Conservation (phyloP, 2,329 filamentous ascomycete genomes). For the Fusarium sublunatum region DNA sequence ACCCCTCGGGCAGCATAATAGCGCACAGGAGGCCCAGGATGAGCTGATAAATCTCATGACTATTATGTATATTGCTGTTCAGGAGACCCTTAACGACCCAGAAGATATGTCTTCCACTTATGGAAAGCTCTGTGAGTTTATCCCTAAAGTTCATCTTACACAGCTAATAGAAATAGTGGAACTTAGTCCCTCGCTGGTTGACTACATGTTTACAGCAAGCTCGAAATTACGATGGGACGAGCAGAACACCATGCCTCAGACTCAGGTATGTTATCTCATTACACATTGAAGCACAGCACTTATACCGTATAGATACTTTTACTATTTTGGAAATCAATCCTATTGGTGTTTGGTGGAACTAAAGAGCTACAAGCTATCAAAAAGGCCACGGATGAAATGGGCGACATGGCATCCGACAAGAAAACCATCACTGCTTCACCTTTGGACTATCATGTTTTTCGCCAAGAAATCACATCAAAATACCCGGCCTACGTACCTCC, state of each 20-base stretch:
- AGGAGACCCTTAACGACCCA: constrained; percentile 65
- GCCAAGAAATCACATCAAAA: constrained; percentile 96
- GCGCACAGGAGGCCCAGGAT: constrained; percentile 65
- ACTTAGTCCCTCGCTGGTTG: constrained; percentile 74
- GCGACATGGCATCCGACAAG: constrained; percentile 70
- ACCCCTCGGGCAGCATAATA: constrained; percentile 52
- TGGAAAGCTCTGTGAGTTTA: constrained; percentile 63
- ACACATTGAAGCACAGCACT: constrained; percentile 18
- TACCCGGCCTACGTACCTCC: constrained; percentile 97
- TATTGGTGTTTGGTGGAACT: constrained; percentile 86
- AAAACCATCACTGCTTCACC: constrained; percentile 92
- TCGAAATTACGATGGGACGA: constrained; percentile 80
- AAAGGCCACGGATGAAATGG: constrained; percentile 72
- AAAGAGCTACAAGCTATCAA: constrained; percentile 80
- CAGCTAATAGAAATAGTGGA: constrained; percentile 55
- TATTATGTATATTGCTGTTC: constrained; percentile 70
- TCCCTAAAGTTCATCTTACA: neutral
- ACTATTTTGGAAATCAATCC: constrained; percentile 89
- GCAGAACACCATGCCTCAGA: constrained; percentile 69
- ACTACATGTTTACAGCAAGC: constrained; percentile 76
- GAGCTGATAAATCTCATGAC: constrained; percentile 73
- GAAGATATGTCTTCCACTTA: constrained; percentile 60
- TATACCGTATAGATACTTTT: constrained; percentile 71
- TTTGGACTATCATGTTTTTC: constrained; percentile 94
- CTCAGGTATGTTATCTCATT: constrained; percentile 61